A percentile compares a stretch with the other conserved stretches of the same genome.
phyloP scores from a whole-genome alignment of 306 rosid species.

The Sicyos edulis region DNA sequence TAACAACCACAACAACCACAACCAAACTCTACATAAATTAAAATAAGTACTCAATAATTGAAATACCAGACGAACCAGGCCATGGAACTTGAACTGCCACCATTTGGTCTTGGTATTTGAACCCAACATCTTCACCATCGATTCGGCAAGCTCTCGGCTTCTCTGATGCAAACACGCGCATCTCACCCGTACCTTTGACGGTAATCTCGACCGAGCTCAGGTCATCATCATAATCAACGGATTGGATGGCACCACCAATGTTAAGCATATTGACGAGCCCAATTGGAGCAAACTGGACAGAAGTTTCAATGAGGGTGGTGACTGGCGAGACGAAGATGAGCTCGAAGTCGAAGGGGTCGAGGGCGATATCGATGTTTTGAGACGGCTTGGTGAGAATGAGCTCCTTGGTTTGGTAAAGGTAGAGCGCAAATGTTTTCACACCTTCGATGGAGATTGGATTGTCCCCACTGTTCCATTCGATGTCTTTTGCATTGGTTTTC shows the following conservation, averaged over 20 bases:
- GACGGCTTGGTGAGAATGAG: slow-evolving; percentile 44
- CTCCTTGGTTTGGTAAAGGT: slow-evolving; percentile 55
- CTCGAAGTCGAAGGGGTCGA: slow-evolving; percentile 88
- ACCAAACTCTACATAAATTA: slow-evolving; percentile 5
- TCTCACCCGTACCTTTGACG: slow-evolving; percentile 65
- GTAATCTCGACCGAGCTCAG: slow-evolving; percentile 37
- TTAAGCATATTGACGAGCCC: slow-evolving; percentile 87
- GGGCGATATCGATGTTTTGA: slow-evolving; percentile 45
- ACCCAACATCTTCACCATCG: slow-evolving; percentile 44
- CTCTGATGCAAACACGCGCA: slow-evolving; percentile 65
- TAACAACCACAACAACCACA: background rate
- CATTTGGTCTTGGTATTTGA: slow-evolving; percentile 49
- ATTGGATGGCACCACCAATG: slow-evolving; percentile 74
- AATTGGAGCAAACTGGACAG: slow-evolving; percentile 62
- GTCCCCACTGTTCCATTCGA: slow-evolving; percentile 69
- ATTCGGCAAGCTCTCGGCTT: slow-evolving; percentile 52
- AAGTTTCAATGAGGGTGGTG: slow-evolving; percentile 31
- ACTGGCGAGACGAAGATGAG: slow-evolving; percentile 67
- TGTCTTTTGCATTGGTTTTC: slow-evolving; percentile 48
- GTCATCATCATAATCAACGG: slow-evolving; percentile 39
- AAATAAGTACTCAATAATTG: slow-evolving; percentile 46
- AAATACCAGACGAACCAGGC: slow-evolving; percentile 49
- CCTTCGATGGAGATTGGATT: slow-evolving; percentile 51
- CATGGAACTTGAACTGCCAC: slow-evolving; percentile 67
- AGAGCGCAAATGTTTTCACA: slow-evolving; percentile 48